A percentile compares a stretch with the other conserved stretches of the same genome.
Evolutionary conservation across 208 protist species (phyloP).

Genomic region (Trypanosoma conorhini): DNA sequence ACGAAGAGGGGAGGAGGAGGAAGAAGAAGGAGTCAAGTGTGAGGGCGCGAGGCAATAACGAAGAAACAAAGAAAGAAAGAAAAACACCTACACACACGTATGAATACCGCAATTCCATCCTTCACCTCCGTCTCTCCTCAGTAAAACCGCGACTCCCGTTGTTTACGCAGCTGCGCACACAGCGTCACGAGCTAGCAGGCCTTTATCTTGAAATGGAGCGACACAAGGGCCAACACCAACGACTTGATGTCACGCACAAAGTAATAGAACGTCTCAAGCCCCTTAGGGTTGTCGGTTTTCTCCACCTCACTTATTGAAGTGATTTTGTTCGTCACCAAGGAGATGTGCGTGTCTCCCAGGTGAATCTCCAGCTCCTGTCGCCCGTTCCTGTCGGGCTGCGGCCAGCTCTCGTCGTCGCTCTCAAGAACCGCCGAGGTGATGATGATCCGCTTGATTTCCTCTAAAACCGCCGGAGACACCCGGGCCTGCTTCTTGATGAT

Average conservation of each 20-base stretch:
- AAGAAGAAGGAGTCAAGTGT: neutral
- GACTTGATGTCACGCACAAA: constrained; percentile 83
- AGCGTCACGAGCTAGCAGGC: constrained; percentile 35
- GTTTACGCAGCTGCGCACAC: neutral
- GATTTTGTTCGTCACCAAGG: constrained; percentile 87
- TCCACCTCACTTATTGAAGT: constrained; percentile 78
- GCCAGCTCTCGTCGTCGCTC: constrained; percentile 82
- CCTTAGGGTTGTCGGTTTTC: constrained; percentile 39
- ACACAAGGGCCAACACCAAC: constrained; percentile 79
- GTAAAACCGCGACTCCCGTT: neutral
- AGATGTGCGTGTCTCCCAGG: constrained; percentile 87
- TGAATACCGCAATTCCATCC: neutral
- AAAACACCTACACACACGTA: neutral
- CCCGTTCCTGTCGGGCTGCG: constrained; percentile 82
- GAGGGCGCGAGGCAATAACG: too few relatives aligned
- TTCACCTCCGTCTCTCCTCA: neutral
- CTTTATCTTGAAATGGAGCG: constrained; percentile 90
- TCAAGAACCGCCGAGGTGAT: constrained; percentile 65
- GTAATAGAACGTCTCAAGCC: constrained; percentile 74
- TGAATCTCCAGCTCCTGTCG: constrained; percentile 88
- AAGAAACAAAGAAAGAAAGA: neutral
- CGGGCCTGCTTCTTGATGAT: constrained; percentile 88
- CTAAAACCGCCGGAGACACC: constrained; percentile 68
- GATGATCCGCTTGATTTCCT: constrained; percentile 75
- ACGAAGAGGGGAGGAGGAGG: neutral